Base-by-base conservation (phyloP, 2,329 filamentous ascomycete genomes). In the Cercospora sojina region DNA sequence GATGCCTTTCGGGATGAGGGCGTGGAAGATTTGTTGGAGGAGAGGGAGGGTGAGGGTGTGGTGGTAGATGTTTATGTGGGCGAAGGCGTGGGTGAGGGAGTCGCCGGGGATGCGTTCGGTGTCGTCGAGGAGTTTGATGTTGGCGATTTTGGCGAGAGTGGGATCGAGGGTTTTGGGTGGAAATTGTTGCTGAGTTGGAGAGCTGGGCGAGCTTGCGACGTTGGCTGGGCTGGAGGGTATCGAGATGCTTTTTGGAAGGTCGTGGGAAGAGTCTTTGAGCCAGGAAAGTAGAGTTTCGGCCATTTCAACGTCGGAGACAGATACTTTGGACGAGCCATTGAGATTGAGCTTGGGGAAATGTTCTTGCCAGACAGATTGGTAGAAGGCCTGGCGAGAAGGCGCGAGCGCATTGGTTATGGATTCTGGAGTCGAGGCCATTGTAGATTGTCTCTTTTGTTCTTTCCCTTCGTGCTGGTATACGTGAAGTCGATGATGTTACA, bases 1-100 rank as follows among this genome's bases (percentile, higher is more conserved):
- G 1, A 64, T 41, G 12, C 66, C 66, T 56, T 66, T 58, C 3
- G 64, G 60, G 3, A 61, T 41, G 29, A 68, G 41, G n/a, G 59
- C 57, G 49, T 62, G 41, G 55, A 66, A 64, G 25, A 65, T 64
- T 43, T 59, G 51, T 23, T 66, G 64, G 23, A 66, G n/a, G 16
- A 55, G 59, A 3, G 55, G 35, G 3, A 66, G 47, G 2, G 57
- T 56, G 18, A 43, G 59, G 5, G 49, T 13, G 16, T 53, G 59
- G 31, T 59, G 57, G n/a, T 53, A 61, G 13, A 49, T 41, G 6
- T 49, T 35, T 3, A 68, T 62, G n/a, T 68, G 64, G 13, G 66
- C 59, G 35, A 67, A 63, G 12, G 66, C 66, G 43, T 67, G 66
- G 9, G 66, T 67, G 53, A 65, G 41, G 9, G 41, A 53, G 27